These are phyloP conservation scores for Bombardia bombarda DNA, from an alignment of 495 filamentous ascomycete species.

Conservation along the genomic window DNA sequence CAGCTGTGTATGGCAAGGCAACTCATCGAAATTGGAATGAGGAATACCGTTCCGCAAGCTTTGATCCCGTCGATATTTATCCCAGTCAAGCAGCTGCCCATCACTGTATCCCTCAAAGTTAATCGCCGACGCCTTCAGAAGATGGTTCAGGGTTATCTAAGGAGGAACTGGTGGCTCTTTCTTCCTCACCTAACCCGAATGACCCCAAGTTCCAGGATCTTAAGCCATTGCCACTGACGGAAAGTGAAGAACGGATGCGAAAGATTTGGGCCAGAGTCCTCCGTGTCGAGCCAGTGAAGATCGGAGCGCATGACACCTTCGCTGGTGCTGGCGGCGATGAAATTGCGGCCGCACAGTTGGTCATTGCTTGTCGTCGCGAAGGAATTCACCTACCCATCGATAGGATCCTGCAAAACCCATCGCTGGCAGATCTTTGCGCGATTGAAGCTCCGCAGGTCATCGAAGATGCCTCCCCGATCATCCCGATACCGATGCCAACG, in stretches of 20 bases:
- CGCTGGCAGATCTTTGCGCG: constrained; percentile 31
- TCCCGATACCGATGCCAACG: constrained; percentile 1
- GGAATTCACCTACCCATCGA: constrained; percentile 29
- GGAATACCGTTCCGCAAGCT: constrained; percentile 22
- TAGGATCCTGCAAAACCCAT: constrained; percentile 27
- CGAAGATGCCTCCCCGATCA: constrained; percentile 3
- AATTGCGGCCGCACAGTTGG: constrained; percentile 31
- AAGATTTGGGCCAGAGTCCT: constrained; percentile 35
- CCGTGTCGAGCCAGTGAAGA: constrained; percentile 25
- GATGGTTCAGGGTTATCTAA: constrained; percentile 29
- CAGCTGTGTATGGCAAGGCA: constrained; percentile 31
- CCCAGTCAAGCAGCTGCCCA: constrained; percentile 33
- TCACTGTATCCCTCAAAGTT: constrained; percentile 35
- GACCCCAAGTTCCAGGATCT: constrained; percentile 25
- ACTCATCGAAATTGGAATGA: constrained; percentile 28
- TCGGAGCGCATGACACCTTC: constrained; percentile 35
- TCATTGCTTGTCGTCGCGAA: constrained; percentile 29
- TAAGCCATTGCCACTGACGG: constrained; percentile 35
- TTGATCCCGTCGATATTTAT: constrained; percentile 35
- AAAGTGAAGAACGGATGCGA: constrained; percentile 36
- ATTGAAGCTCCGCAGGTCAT: constrained; percentile 9
- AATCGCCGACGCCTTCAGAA: constrained; percentile 33
- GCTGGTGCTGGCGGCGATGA: constrained; percentile 36
- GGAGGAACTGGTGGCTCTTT: constrained; percentile 28
- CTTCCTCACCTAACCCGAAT: constrained; percentile 22